Conservation (phyloP, 2,329 filamentous ascomycete genomes). For the Colletotrichum orbiculare region DNA sequence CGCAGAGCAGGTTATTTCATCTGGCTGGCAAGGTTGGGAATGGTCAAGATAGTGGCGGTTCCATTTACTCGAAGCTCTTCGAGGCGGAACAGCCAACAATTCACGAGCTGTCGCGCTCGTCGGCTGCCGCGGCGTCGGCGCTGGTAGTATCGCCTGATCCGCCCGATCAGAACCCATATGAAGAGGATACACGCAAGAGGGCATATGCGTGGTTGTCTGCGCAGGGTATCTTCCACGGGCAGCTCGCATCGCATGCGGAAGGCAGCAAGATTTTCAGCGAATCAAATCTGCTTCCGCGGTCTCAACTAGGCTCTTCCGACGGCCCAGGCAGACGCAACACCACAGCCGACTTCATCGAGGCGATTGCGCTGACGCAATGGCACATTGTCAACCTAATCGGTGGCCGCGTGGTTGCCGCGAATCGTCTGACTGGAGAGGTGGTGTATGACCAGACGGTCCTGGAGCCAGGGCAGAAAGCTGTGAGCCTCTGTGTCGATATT, state of each 20-base stretch:
- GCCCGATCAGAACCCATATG: slow-evolving; percentile 63
- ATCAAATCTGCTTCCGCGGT: slow-evolving; percentile 79
- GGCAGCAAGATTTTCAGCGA: slow-evolving; percentile 81
- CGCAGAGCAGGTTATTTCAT: slow-evolving; percentile 81
- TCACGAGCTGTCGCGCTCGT: slow-evolving; percentile 75
- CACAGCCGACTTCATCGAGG: slow-evolving; percentile 78
- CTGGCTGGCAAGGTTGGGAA: slow-evolving; percentile 82
- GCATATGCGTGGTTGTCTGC: slow-evolving; percentile 92
- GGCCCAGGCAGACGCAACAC: slow-evolving; percentile 67
- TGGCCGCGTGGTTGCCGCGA: slow-evolving; percentile 84
- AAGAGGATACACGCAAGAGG: slow-evolving; percentile 72
- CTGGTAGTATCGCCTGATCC: slow-evolving; percentile 83
- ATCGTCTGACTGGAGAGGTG: slow-evolving; percentile 85
- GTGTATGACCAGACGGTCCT: slow-evolving; percentile 91
- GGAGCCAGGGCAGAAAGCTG: slow-evolving; percentile 78
- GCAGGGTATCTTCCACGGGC: slow-evolving; percentile 90
- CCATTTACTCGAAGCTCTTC: slow-evolving; percentile 88
- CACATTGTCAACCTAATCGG: slow-evolving; percentile 89
- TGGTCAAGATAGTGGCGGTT: slow-evolving; percentile 82
- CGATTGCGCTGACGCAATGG: slow-evolving; percentile 91
- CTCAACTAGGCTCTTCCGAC: slow-evolving; percentile 64
- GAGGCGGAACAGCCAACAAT: slow-evolving; percentile 84
- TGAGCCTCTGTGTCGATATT: slow-evolving; percentile 89
- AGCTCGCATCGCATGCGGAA: slow-evolving; percentile 73
- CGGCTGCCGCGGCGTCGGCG: slow-evolving; percentile 69